Evolutionary conservation across 305 asterid species (phyloP).

Genomic region (Fraxinus baroniana): DNA sequence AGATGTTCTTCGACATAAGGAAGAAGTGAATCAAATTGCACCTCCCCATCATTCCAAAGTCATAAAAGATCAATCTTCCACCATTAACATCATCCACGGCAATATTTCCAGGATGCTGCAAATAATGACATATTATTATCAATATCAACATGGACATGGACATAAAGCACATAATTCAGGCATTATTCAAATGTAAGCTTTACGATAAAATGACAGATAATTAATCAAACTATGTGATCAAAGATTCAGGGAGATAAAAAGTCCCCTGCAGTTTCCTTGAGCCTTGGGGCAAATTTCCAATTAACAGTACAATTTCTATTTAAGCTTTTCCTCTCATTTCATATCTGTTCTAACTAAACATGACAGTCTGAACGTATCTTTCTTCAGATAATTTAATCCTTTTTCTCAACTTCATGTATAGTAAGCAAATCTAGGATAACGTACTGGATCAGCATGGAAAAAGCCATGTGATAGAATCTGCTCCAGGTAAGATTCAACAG

Average conservation of each 20-base stretch:
- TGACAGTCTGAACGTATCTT: not conserved
- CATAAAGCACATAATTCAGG: constrained; percentile 8
- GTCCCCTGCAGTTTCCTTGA: not conserved
- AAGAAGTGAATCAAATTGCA: constrained; percentile 21
- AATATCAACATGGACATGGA: not conserved
- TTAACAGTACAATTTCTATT: not conserved
- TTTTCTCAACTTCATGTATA: not conserved
- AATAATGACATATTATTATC: not conserved
- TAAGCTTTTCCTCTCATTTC: not conserved
- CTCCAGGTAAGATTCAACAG: constrained; percentile 95
- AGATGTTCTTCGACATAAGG: not conserved
- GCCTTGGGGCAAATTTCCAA: not conserved
- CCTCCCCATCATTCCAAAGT: constrained; percentile 99
- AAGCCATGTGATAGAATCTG: constrained; percentile 95
- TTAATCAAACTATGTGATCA: not conserved
- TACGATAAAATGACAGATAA: not conserved
- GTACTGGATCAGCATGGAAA: constrained; percentile 96
- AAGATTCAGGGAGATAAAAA: not conserved
- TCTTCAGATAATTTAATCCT: constrained; percentile 1
- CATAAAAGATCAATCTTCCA: constrained; percentile 92
- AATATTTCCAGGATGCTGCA: constrained; percentile 97
- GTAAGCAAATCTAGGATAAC: constrained; percentile 26
- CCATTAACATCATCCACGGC: constrained; percentile 99
- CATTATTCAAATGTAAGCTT: not conserved
- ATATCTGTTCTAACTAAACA: not conserved